Evolutionary conservation across 2,329 filamentous ascomycete genomes (phyloP), one percentile per base, ranked within the genome.

Genomic region (Graphilbum ipis-grandicollis): DNA sequence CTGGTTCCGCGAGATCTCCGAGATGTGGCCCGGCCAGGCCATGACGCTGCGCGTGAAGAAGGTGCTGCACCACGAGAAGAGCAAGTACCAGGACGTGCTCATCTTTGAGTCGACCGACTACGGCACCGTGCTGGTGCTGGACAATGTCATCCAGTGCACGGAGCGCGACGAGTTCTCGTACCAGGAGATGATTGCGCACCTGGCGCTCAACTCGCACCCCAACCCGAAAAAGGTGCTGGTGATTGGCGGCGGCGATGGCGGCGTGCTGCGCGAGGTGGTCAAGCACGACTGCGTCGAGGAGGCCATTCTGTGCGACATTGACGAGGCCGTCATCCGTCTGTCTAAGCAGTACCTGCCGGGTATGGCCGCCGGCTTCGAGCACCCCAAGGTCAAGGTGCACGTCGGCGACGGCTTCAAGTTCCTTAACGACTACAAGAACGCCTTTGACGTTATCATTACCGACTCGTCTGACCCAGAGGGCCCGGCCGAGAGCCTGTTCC

Each of bases 121-220:
- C 60, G 90, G 90, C 60, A 93, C 76, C 55, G 88, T 96, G 43
- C 72, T 98, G 41, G 88, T 98, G 45, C 75, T 98, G 49, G 90
- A 98, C 72, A 96, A 96, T 58, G 90, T 94, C 57, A 93, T 98
- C 60, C 90, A 98, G 66, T 85, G 78, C 73, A 96, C 90, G 49
- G 90, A 98, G 75, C 79, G 88, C 47, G 85, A 98, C 56, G 90
- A 98, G 68, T 98, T 96, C 71, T 84, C 86, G 51, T 93, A 93
- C 75, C 90, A 98, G 71, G 90, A 98, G 74, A 98, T 98, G 90
- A 98, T 98, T 63, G 86, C 88, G 50, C 85, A 98, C 65, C 72
- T 98, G 48, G 90, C 85, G 63, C 84, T 98, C 79, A 90, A 93
- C 74, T 84, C 88, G 37, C 90, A 98, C 74, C 90, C 90, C 49